phyloP scores from a whole-genome alignment of 768 basidiomycete species.

The Termitomyces sp. region DNA sequence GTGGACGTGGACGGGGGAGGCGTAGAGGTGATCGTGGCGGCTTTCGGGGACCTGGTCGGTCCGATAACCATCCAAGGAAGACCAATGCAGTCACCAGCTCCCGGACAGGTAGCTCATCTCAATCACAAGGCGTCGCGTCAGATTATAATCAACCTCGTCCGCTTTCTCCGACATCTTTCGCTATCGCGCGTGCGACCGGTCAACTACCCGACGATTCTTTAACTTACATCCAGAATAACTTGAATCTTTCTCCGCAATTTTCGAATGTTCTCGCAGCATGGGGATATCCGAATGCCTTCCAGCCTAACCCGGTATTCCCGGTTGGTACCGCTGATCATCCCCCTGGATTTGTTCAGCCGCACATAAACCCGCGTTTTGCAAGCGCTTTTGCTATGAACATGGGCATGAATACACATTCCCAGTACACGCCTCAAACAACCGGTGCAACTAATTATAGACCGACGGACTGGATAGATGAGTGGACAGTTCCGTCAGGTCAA shows the following conservation, averaged over 20 bases:
- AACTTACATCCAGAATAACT: constrained; percentile 9
- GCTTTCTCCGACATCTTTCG: constrained; percentile 42
- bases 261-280: not conserved
- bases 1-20: constrained; percentile 29
- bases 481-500: constrained; percentile 27
- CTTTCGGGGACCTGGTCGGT: constrained; percentile 23
- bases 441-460: not conserved
- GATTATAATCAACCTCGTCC: constrained; percentile 28
- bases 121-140: constrained; percentile 16
- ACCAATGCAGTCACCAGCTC: constrained; percentile 14
- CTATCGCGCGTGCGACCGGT: constrained; percentile 42
- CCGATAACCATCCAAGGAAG: constrained; percentile 6
- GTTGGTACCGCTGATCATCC: constrained; percentile 15
- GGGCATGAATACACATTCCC: constrained; percentile 17
- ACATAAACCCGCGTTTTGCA: constrained; percentile 82
- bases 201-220: constrained; percentile 28
- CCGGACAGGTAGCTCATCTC: constrained; percentile 15
- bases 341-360: constrained; percentile 56
- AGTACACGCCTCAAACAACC: constrained; percentile 10
- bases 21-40: constrained; percentile 27
- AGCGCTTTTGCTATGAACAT: constrained; percentile 54
- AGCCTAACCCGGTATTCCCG: constrained; percentile 16
- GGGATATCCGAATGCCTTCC: constrained; percentile 16
- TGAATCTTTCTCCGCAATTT: not conserved
- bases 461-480: constrained; percentile 33